Percentiles rank a stretch among this genome's conserved stretches.
Evolutionary conservation across 225 moss, liverwort and hornwort genomes (phyloP).

Genomic region (Marchantia paleacea): DNA sequence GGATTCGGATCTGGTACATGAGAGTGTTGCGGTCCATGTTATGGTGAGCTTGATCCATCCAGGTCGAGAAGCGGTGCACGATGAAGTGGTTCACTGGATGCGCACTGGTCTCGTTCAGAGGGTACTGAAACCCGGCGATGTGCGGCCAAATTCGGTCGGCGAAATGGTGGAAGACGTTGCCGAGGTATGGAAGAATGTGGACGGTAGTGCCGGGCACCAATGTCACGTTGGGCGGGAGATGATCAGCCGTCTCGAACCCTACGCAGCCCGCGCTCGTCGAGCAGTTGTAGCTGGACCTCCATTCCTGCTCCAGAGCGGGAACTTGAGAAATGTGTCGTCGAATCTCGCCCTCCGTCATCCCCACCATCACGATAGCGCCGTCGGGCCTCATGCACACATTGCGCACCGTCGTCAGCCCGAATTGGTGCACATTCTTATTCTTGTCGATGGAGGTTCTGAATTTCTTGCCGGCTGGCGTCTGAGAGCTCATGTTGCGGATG

Average conservation of each 20-base stretch:
- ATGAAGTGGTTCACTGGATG: conserved; percentile 52
- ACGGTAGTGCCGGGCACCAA: conserved; percentile 70
- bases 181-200: conserved; percentile 71
- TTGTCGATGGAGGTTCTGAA: conserved; percentile 55
- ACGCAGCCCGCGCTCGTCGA: conserved; percentile 40
- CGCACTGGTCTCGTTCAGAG: conserved; percentile 27
- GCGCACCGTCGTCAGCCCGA: conserved; percentile 51
- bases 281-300: conserved; percentile 64
- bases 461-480: background rate
- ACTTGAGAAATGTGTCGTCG: conserved; percentile 27
- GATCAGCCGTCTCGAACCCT: conserved; percentile 34
- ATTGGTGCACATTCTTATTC: conserved; percentile 42
- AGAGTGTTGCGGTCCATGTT: conserved; percentile 74
- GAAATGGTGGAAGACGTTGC: conserved; percentile 80
- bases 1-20: conserved; percentile 73
- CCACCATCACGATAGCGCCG: conserved; percentile 74
- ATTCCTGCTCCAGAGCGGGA: conserved; percentile 46
- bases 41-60: conserved; percentile 66
- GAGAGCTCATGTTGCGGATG: conserved; percentile 47
- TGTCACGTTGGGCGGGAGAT: conserved; percentile 40
- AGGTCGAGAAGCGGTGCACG: conserved; percentile 64
- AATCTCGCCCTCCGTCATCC: conserved; percentile 51
- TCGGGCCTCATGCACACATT: conserved; percentile 75
- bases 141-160: conserved; percentile 82
- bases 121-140: conserved; percentile 49